phyloP scores from a whole-genome alignment of 2,329 filamentous ascomycete genomes.

The Rutstroemia sydowiana region DNA sequence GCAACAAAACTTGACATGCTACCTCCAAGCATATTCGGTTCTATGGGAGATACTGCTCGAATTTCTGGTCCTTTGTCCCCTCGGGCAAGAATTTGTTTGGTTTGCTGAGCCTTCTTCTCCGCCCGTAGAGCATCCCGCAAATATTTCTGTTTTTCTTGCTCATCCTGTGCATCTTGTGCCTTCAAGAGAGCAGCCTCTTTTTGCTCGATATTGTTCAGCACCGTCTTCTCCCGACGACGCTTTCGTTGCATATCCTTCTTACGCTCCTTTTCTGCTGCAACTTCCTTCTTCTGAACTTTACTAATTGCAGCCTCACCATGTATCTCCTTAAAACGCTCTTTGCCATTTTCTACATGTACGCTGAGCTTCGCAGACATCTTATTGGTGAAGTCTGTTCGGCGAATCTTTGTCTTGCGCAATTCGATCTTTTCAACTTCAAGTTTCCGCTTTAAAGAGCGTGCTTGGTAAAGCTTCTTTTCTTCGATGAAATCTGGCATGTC shows the following conservation, averaged over 20 bases:
- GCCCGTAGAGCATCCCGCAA: conserved; percentile 81
- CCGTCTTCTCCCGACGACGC: conserved; percentile 88
- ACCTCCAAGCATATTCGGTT: conserved; percentile 76
- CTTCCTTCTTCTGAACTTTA: conserved; percentile 82
- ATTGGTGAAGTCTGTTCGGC: conserved; percentile 52
- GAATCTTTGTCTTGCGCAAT: conserved; percentile 53
- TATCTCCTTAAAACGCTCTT: conserved; percentile 66
- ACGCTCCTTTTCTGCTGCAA: conserved; percentile 92
- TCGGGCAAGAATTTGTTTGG: conserved; percentile 78
- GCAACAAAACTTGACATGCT: conserved; percentile 75
- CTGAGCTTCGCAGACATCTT: conserved; percentile 55
- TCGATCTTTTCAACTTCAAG: conserved; percentile 60
- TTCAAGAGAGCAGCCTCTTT: conserved; percentile 77
- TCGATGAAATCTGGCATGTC: conserved; percentile 44
- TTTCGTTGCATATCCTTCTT: conserved; percentile 99
- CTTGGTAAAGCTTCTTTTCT: conserved; percentile 44
- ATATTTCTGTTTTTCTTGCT: conserved; percentile 72
- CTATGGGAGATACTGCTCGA: conserved; percentile 59
- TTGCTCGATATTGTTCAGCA: conserved; percentile 85
- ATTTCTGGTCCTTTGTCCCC: conserved; percentile 72
- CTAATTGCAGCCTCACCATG: conserved; percentile 76
- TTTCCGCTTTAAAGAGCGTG: conserved; percentile 59
- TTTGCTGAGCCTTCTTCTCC: conserved; percentile 87
- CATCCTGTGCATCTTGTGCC: conserved; percentile 71
- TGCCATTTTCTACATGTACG: conserved; percentile 62